phyloP scores from a whole-genome alignment of 2,329 filamentous ascomycete genomes.

The Ciborinia camelliae region DNA sequence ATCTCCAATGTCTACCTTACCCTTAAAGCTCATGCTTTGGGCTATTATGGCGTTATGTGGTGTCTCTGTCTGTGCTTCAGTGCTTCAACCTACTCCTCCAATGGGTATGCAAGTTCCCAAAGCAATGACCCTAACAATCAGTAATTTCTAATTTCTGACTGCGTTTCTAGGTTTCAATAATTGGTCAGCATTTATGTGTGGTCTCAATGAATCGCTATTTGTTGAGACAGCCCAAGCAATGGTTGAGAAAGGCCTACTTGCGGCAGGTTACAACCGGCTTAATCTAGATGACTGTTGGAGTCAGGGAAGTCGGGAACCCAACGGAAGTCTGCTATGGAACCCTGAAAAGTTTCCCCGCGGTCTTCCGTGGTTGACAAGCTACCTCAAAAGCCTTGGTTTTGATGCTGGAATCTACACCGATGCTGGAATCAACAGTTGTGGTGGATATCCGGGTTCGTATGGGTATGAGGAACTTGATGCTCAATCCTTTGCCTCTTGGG shows the following conservation, averaged over 20 bases:
- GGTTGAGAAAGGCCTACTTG: constrained; percentile 47
- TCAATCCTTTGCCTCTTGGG: constrained; percentile 51
- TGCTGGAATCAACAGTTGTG: constrained; percentile 47
- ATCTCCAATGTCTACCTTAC: neutral
- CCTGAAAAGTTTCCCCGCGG: constrained; percentile 55
- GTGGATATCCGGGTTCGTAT: constrained; percentile 54
- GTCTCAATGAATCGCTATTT: constrained; percentile 48
- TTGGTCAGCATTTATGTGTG: constrained; percentile 48
- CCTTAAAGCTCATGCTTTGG: neutral
- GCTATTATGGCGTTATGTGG: constrained; percentile 5
- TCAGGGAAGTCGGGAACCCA: constrained; percentile 42
- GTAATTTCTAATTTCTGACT: neutral
- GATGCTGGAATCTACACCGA: constrained; percentile 64
- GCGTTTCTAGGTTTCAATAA: constrained; percentile 43
- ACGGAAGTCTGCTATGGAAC: constrained; percentile 46
- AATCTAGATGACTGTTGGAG: constrained; percentile 64
- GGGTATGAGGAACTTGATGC: constrained; percentile 58
- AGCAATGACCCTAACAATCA: neutral
- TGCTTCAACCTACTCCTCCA: constrained; percentile 42
- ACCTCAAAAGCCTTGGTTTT: constrained; percentile 55
- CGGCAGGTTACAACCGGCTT: constrained; percentile 54
- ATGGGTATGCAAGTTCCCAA: constrained; percentile 40
- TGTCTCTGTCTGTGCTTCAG: constrained; percentile 13
- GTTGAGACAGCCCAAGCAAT: constrained; percentile 47
- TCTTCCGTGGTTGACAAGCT: constrained; percentile 51